Conservation (phyloP, 371 early-diverging fungal genomes). For the Saksenaea oblongispora region DNA sequence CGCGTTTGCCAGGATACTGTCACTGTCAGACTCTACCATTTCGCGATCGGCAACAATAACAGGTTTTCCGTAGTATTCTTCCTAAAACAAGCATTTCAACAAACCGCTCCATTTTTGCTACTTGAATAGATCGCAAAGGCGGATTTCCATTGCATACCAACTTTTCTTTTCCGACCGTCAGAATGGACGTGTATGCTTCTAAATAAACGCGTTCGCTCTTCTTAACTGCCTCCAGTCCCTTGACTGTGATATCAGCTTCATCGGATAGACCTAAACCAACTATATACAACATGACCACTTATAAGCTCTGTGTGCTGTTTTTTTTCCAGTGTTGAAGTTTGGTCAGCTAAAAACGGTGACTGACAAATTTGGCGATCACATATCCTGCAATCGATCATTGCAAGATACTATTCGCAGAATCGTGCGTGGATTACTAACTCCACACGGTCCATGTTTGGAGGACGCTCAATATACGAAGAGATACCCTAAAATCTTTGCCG, state of each 20-base stretch:
- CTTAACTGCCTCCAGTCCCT: conserved; percentile 93
- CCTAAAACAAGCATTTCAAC: conserved; percentile 40
- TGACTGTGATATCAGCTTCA: conserved; percentile 95
- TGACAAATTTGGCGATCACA: no score
- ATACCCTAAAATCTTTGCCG: no score
- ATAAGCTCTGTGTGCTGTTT: neutral
- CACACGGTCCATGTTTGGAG: no score
- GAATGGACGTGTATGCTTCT: conserved; percentile 98
- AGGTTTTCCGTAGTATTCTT: conserved; percentile 85
- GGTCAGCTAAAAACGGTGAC: neutral
- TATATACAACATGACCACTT: conserved; percentile 79
- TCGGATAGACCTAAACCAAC: conserved; percentile 98
- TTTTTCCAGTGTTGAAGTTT: neutral
- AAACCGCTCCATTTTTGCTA: neutral
- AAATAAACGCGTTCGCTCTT: conserved; percentile 91
- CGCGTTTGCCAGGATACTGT: conserved; percentile 88
- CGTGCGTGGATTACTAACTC: no score
- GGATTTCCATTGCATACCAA: conserved; percentile 53
- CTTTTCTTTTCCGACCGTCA: conserved; percentile 81
- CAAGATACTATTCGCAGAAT: no score
- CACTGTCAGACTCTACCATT: conserved; percentile 94
- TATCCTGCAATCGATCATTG: no score
- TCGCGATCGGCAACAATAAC: conserved; percentile 94
- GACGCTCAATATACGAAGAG: no score
- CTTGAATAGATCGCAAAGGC: neutral